Evolutionary conservation across 805 yeast genomes (phyloP).

Genomic region (Candida broadrunensis): DNA sequence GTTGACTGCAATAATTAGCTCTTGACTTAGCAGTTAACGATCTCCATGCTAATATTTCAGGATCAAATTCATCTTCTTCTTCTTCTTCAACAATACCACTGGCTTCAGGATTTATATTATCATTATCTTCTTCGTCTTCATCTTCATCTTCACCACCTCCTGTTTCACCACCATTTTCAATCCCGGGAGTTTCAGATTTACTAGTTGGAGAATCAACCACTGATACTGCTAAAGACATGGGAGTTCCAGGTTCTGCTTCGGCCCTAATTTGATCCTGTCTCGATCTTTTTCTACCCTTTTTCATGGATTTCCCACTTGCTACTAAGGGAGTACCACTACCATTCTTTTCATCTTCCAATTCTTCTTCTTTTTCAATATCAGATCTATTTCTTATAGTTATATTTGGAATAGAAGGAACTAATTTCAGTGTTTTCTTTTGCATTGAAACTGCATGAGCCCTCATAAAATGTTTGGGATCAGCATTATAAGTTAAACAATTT

Average conservation of each 20-base stretch:
- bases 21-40: slow-evolving; percentile 75
- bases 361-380: slow-evolving; percentile 68
- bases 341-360: slow-evolving; percentile 19
- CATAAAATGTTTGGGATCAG: slow-evolving; percentile 90
- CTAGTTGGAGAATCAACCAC: slow-evolving; percentile 8
- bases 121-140: slow-evolving; percentile 24
- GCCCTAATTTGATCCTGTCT: slow-evolving; percentile 31
- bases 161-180: slow-evolving; percentile 11
- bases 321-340: slow-evolving; percentile 24
- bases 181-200: slow-evolving; percentile 10
- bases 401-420: slow-evolving; percentile 87
- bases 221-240: slow-evolving; percentile 11
- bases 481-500: slow-evolving; percentile 87
- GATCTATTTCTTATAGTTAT: slow-evolving; percentile 70
- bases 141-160: slow-evolving; percentile 18
- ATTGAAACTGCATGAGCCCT: slow-evolving; percentile 92
- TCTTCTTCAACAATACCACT: slow-evolving; percentile 43
- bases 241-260: slow-evolving; percentile 12
- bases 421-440: slow-evolving; percentile 80
- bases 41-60: slow-evolving; percentile 82
- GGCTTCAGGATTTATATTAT: slow-evolving; percentile 39
- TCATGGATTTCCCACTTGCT: slow-evolving; percentile 33
- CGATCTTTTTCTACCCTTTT: slow-evolving; percentile 40
- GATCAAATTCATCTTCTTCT: slow-evolving; percentile 65
- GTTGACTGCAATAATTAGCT: slow-evolving; percentile 66